Evolutionary conservation across 148 eudicot genomes (phyloP), one percentile per base, ranked within the genome.

Genomic region (Heliosperma pusillum): DNA sequence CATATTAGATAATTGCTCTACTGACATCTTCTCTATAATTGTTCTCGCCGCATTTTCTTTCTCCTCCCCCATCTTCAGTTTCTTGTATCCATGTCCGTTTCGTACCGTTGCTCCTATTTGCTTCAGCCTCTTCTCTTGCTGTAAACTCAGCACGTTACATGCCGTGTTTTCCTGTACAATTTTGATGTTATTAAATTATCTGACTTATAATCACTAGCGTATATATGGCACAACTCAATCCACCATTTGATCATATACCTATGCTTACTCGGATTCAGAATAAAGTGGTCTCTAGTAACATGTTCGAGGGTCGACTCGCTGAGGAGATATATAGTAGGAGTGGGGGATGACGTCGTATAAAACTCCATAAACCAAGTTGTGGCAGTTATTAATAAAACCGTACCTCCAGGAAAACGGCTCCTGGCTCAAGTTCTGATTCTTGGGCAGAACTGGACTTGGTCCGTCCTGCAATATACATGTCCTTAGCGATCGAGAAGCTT

Each of bases 91-190:
- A 7, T 64, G 44, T 3, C 81, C 81, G 22, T 85, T 85, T 57
- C 88, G 78, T 25, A 85, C 85, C 0, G 88, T 85, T 29, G 88
- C 88, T 47, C 88, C 88, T 81, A 85, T 80, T 52, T 85, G 88
- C 81, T 77, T 85, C 58, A 85, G 56, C 74, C 88, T 77, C 74
- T 78, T 78, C 74, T 80, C 88, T 67, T 85, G 83, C 70, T 85
- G 88, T 58, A 78, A 15, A 56, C 85, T 85, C 76, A 85, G 13
- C 55, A 74, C 82, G 47, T 72, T 72, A 1, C 22, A 24, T 0
- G 76, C 80, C 0, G 81, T 79, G 50, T 80, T 85, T 70, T 85
- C 81, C 84, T 84, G 80, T 36, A 65, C 33, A 56, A 22, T 7
- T 16, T 29, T 26, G 10, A 36, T 27, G 10, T 19, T 20, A 47